These are phyloP conservation scores for Trichosporon sp. DNA, from an alignment of 1,284 basidiomycete species.

Conservation along the genomic window DNA sequence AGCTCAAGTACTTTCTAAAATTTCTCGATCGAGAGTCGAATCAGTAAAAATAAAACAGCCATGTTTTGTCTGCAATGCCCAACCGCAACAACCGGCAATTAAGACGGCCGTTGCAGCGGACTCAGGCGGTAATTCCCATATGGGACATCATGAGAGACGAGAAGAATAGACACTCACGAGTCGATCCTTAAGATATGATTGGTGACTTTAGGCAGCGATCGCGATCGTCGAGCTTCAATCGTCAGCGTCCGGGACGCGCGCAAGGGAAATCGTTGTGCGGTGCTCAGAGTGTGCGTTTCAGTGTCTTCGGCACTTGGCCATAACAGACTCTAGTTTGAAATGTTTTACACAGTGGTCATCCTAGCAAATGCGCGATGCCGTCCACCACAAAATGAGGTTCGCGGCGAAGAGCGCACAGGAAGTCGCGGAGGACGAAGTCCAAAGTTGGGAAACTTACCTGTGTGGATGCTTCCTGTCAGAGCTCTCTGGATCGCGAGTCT, in stretches of 20 bases:
- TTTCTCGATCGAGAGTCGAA: too few species aligned
- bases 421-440: background rate
- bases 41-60: constrained; percentile 49
- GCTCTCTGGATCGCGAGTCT: background rate
- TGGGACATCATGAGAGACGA: constrained; percentile 40
- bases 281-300: constrained; percentile 47
- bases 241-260: constrained; percentile 4
- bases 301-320: constrained; percentile 47
- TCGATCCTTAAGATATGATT: background rate
- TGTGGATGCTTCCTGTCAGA: background rate
- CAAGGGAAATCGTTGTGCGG: background rate
- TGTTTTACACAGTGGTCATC: constrained; percentile 47
- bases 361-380: constrained; percentile 5
- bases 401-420: background rate
- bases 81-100: constrained; percentile 25
- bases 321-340: constrained; percentile 51
- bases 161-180: constrained; percentile 11
- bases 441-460: background rate
- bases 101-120: constrained; percentile 29
- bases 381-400: background rate
- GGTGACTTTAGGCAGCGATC: background rate
- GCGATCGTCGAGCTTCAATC: background rate
- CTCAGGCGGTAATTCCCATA: constrained; percentile 50
- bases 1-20: constrained; percentile 11
- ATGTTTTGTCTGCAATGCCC: constrained; percentile 45